Percentiles rank a stretch among this genome's conserved stretches.
Evolutionary conservation across 202 grass and related monocot genomes (phyloP).

Genomic region (Alloteropsis angusta): DNA sequence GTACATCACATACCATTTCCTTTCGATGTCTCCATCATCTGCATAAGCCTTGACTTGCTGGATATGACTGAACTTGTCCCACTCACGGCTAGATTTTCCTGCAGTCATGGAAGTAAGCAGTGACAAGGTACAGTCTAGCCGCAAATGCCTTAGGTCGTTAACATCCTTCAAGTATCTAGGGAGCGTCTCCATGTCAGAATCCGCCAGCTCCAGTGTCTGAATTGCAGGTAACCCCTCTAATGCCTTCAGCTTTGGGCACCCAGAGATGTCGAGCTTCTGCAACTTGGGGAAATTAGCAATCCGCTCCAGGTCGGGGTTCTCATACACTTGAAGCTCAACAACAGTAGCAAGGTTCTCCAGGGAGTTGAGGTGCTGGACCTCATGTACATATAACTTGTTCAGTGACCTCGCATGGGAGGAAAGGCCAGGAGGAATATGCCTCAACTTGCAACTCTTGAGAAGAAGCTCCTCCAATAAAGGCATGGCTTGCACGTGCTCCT

Average conservation of each 20-base stretch:
- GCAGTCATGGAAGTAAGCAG: not conserved
- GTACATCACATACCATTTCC: not conserved
- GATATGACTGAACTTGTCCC: slow-evolving; percentile 6
- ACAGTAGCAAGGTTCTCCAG: not conserved
- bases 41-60: not conserved
- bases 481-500: not conserved
- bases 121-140: not conserved
- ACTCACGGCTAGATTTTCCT: not conserved
- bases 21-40: fast-evolving
- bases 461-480: fast-evolving
- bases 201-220: not conserved
- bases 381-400: fast-evolving
- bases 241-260: not conserved
- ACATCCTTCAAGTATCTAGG: not conserved
- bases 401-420: not conserved
- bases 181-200: not conserved
- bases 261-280: fast-evolving
- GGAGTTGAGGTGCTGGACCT: not conserved
- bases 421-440: not conserved
- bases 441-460: not conserved
- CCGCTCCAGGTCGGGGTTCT: not conserved
- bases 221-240: not conserved
- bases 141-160: not conserved
- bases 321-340: fast-evolving
- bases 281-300: not conserved